phyloP scores from a whole-genome alignment of 176 grass and related monocot species.

The Calamus simplicifolius region DNA sequence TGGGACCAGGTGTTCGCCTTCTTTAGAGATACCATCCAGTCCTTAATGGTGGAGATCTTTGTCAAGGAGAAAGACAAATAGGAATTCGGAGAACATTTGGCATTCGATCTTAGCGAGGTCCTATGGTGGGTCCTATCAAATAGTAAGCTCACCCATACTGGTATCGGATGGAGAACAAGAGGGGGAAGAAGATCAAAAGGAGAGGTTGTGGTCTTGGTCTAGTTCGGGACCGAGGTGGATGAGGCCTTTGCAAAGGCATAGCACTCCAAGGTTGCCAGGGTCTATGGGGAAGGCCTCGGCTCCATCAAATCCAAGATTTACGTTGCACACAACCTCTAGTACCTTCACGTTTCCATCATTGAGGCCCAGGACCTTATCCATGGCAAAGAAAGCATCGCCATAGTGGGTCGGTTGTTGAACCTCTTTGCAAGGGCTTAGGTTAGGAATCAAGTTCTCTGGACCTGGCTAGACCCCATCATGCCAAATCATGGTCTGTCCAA shows the following conservation, averaged over 20 bases:
- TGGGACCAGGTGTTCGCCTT: slow-evolving; percentile 95
- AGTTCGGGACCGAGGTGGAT: slow-evolving; percentile 79
- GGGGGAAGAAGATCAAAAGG: slow-evolving; percentile 33
- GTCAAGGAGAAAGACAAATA: slow-evolving; percentile 55
- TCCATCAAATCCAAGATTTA: slow-evolving; percentile 92
- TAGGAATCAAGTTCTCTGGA: slow-evolving; percentile 55
- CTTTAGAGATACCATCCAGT: slow-evolving; percentile 76
- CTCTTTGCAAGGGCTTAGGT: slow-evolving; percentile 66
- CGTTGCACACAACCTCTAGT: slow-evolving; percentile 84
- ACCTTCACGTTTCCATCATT: slow-evolving; percentile 63
- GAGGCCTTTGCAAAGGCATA: slow-evolving; percentile 87
- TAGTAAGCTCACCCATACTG: slow-evolving; percentile 88
- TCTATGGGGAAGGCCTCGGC: slow-evolving; percentile 58
- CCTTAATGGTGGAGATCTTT: slow-evolving; percentile 58
- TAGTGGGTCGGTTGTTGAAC: slow-evolving; percentile 38
- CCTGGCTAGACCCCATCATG: slow-evolving; percentile 27
- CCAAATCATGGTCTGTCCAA: slow-evolving; percentile 40
- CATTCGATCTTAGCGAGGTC: slow-evolving; percentile 84
- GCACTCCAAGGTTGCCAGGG: slow-evolving; percentile 74
- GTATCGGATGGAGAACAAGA: slow-evolving; percentile 80
- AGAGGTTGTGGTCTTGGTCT: slow-evolving; percentile 66
- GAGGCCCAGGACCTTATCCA: slow-evolving; percentile 70
- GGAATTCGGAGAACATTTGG: slow-evolving; percentile 56
- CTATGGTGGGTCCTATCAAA: slow-evolving; percentile 63
- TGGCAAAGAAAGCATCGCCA: neutral